Percentiles rank a stretch among this genome's conserved stretches.
phyloP scores from a whole-genome alignment of 257 asterid species.

The Rubia yunnanensis region DNA sequence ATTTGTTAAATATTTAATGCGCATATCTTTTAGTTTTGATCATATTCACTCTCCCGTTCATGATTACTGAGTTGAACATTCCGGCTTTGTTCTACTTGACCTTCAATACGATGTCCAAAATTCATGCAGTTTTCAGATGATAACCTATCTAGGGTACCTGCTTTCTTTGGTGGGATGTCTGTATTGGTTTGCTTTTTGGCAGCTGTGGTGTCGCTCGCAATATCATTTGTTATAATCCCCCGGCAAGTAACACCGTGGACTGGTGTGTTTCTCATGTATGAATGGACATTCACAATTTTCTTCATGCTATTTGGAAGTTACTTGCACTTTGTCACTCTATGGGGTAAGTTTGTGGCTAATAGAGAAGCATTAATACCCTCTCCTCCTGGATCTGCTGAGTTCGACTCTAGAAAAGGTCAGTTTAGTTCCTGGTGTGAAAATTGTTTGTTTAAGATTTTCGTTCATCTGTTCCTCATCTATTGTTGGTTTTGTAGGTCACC shows the following conservation, averaged over 20 bases:
- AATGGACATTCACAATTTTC: conserved; percentile 87
- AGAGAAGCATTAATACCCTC: conserved; percentile 35
- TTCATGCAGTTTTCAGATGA: conserved; percentile 43
- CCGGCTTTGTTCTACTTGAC: conserved; percentile 1
- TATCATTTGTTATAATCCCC: conserved; percentile 67
- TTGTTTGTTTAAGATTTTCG: conserved; percentile 4
- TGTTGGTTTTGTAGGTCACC: conserved; percentile 50
- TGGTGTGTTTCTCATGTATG: conserved; percentile 79
- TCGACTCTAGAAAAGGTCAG: conserved; percentile 80
- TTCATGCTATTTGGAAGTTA: conserved; percentile 63
- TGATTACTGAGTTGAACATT: too few species aligned
- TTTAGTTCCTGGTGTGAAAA: conserved; percentile 4
- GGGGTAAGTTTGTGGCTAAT: conserved; percentile 64
- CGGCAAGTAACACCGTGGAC: conserved; percentile 94
- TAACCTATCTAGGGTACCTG: conserved; percentile 58
- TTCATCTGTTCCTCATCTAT: conserved; percentile 10
- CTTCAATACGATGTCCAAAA: conserved; percentile 13
- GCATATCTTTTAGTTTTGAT: too few species aligned
- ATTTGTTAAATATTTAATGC: not conserved
- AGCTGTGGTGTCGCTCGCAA: conserved; percentile 60
- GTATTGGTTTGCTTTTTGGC: conserved; percentile 46
- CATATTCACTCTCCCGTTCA: too few species aligned
- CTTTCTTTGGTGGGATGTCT: conserved; percentile 58
- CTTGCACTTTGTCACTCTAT: conserved; percentile 42
- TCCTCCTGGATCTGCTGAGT: conserved; percentile 42